Evolutionary conservation across 169 alveolate genomes (phyloP).

Genomic region (Perkinsus marinus): DNA sequence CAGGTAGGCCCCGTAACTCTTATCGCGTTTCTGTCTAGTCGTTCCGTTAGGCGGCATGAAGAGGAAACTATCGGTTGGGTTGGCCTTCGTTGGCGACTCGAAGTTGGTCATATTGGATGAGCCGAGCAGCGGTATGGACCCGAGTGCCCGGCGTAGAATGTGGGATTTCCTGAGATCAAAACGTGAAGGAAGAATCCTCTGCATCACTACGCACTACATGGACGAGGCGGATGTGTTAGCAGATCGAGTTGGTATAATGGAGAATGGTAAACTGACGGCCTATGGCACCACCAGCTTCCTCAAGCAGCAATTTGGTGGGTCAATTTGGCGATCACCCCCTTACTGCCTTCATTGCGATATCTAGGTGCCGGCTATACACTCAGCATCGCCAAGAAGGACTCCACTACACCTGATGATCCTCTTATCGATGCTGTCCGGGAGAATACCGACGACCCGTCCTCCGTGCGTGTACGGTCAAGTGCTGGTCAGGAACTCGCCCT

Average conservation of each 20-base stretch:
- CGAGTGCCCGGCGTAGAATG: constrained; percentile 66
- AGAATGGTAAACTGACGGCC: background rate
- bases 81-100: constrained; percentile 69
- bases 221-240: constrained; percentile 78
- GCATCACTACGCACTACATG: constrained; percentile 74
- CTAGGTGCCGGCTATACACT: background rate
- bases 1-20: background rate
- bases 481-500: background rate
- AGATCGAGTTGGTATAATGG: constrained; percentile 56
- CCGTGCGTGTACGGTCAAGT: background rate
- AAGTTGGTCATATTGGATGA: constrained; percentile 70
- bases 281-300: background rate
- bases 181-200: constrained; percentile 60
- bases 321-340: background rate
- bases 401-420: background rate
- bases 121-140: constrained; percentile 81
- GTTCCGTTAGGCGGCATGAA: constrained; percentile 38
- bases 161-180: constrained; percentile 65
- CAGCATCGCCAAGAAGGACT: background rate
- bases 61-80: constrained; percentile 60
- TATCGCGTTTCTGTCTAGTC: background rate
- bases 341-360: background rate
- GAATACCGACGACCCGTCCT: background rate
- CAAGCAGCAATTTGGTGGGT: background rate
- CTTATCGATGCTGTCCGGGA: background rate